Evolutionary conservation across 208 protist species (phyloP).

Genomic region (Acanthamoeba sp.): DNA sequence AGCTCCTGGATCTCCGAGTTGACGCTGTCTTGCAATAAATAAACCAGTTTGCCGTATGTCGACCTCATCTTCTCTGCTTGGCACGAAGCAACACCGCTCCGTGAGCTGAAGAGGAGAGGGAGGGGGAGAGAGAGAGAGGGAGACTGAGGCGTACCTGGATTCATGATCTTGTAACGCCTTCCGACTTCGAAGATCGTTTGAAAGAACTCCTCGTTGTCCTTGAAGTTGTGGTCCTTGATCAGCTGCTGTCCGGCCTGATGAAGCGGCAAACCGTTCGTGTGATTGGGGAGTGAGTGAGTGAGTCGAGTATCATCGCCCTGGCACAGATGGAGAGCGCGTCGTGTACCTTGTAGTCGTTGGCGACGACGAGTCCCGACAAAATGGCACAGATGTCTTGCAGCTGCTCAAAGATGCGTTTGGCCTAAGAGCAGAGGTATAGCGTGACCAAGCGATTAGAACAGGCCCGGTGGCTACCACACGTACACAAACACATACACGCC

Average conservation of each 20-base stretch:
- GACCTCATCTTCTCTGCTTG: constrained; percentile 89
- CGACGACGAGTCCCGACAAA: constrained; percentile 85
- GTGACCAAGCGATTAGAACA: too few relatives aligned
- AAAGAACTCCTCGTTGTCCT: constrained; percentile 90
- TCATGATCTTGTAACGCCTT: constrained; percentile 97
- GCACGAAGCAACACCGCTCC: not conserved
- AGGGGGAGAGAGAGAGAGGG: not conserved
- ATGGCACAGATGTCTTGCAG: constrained; percentile 88
- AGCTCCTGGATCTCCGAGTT: constrained; percentile 85
- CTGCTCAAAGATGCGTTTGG: constrained; percentile 83
- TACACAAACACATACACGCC: too few relatives aligned
- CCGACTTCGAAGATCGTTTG: constrained; percentile 95
- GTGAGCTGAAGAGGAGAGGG: not conserved
- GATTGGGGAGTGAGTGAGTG: too few relatives aligned
- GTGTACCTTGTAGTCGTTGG: constrained; percentile 81
- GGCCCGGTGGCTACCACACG: too few relatives aligned
- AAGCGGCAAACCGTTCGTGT: not conserved
- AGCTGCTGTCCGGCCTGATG: constrained; percentile 84
- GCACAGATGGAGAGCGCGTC: too few relatives aligned
- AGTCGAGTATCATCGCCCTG: too few relatives aligned
- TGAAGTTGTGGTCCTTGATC: constrained; percentile 86
- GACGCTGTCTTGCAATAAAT: constrained; percentile 96
- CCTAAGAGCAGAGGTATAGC: too few relatives aligned
- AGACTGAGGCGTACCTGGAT: constrained; percentile 90
- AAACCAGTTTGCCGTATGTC: constrained; percentile 97